These are phyloP conservation scores for Rhodosporidiobolus sp. DNA, from an alignment of 768 basidiomycete species.

Conservation along the genomic window DNA sequence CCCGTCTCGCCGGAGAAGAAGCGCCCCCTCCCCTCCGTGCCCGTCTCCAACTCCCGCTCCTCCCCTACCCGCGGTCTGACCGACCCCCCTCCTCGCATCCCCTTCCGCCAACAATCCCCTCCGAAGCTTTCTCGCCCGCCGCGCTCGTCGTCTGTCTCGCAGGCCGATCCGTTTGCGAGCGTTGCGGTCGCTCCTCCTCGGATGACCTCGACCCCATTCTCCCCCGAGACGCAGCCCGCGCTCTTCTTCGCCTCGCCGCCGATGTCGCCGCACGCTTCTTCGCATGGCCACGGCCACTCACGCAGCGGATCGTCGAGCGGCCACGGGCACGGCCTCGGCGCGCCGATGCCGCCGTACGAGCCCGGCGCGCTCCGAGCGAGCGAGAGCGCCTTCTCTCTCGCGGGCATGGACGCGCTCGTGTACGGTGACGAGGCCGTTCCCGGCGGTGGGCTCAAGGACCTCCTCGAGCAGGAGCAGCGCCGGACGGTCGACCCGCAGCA, in stretches of 20 bases:
- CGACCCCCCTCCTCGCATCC: conserved; percentile 24
- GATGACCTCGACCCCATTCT: not conserved
- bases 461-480: not conserved
- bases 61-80: conserved; percentile 9
- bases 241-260: conserved; percentile 21
- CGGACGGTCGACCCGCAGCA: not conserved
- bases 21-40: conserved; percentile 10
- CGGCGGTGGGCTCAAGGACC: not conserved
- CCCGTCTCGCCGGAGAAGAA: not conserved
- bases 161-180: not conserved
- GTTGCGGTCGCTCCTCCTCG: not conserved
- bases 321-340: conserved; percentile 1
- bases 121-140: conserved; percentile 11
- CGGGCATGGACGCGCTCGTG: conserved; percentile 14
- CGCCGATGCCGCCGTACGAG: conserved; percentile 27
- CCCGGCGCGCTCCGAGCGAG: conserved; percentile 4
- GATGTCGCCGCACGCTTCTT: not conserved
- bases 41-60: not conserved
- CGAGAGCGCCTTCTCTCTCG: conserved; percentile 21
- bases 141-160: not conserved
- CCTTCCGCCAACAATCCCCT: conserved; percentile 12
- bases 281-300: not conserved
- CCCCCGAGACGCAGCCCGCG: conserved; percentile 9
- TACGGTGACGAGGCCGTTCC: not conserved
- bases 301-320: not conserved